A percentile compares a stretch with the other conserved stretches of the same genome.
Conservation (phyloP, 805 yeast species). For the Millerozyma acaciae region DNA sequence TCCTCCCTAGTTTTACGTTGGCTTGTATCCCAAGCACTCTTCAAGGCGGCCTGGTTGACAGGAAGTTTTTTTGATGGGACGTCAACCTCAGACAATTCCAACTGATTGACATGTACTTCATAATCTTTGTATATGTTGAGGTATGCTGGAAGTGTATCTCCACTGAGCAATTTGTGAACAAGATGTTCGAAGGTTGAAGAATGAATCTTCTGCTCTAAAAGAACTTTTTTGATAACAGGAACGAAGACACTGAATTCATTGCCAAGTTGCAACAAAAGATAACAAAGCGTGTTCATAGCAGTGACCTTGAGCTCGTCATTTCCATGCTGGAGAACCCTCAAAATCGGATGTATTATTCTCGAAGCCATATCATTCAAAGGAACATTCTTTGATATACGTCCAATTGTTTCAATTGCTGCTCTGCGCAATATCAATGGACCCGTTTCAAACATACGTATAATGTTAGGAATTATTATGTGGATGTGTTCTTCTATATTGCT, state of each 20-base stretch:
- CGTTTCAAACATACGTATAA: conserved; percentile 75
- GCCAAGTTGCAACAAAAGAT: conserved; percentile 76
- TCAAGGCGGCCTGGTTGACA: conserved; percentile 57
- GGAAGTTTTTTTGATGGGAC: conserved; percentile 73
- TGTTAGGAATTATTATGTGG: conserved; percentile 81
- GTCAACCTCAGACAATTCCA: conserved; percentile 59
- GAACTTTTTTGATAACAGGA: conserved; percentile 69
- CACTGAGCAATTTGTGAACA: conserved; percentile 70
- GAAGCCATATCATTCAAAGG: conserved; percentile 84
- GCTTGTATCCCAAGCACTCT: conserved; percentile 87
- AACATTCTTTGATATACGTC: conserved; percentile 71
- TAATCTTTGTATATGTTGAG: conserved; percentile 65
- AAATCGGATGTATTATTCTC: conserved; percentile 79
- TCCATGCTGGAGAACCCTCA: conserved; percentile 56
- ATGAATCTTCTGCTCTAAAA: conserved; percentile 61
- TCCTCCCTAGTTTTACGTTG: conserved; percentile 89
- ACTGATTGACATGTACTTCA: conserved; percentile 32
- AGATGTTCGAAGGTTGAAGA: conserved; percentile 76
- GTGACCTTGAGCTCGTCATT: conserved; percentile 59
- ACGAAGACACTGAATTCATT: conserved; percentile 80
- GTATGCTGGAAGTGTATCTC: conserved; percentile 82
- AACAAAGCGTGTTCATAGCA: conserved; percentile 75
- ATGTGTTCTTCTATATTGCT: conserved; percentile 83
- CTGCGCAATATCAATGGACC: conserved; percentile 58
- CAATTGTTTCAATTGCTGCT: conserved; percentile 78